Evolutionary conservation across 2,329 filamentous ascomycete genomes (phyloP), one percentile per base, ranked within the genome.

Genomic region (Huntiella omanensis): DNA sequence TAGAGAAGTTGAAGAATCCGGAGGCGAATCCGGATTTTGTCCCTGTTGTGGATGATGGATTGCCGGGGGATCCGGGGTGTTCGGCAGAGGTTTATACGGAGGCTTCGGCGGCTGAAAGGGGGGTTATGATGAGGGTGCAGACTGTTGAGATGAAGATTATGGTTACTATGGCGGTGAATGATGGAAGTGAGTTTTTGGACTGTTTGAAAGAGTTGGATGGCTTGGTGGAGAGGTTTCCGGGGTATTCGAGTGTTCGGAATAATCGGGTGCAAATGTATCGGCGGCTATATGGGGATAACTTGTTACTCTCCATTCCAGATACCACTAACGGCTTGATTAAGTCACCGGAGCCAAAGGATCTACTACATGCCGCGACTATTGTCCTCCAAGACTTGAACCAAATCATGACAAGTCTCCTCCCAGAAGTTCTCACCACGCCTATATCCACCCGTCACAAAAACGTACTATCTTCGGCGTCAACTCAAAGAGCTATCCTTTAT

Each of bases 161-260:
- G 13, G 62, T 64, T 34, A 58, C 62, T 41, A 61, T 56, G 39
- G 57, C 60, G 2, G 57, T 54, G n/a, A 57, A 61, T 13, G 57
- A 55, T 34, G 53, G 55, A n/a, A 59, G 67, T 28, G 40, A 17
- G 4, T 60, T 66, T 3, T 54, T 65, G 19, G 51, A 59, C 33
- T 67, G 66, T 45, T 58, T 77, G 13, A 56, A 58, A 7, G 59
- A 63, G 4, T 62, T 87, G 4, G 66, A 68, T 28, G 56, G 59
- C 2, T 64, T 85, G 32, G 71, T 85, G 36, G 55, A 63, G 2
- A 60, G 70, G 17, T 58, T 74, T 45, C 78, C 81, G 3, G 60
- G 63, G 32, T 87, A 87, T 59, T 80, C 81, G 16, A 83, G 78
- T 52, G 79, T 76, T 4, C 71, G 75, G 49, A 81, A 85, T 57